A percentile compares a stretch with the other conserved stretches of the same genome.
phyloP scores from a whole-genome alignment of 495 filamentous ascomycete genomes.

The Penicillium macrosclerotiorum region DNA sequence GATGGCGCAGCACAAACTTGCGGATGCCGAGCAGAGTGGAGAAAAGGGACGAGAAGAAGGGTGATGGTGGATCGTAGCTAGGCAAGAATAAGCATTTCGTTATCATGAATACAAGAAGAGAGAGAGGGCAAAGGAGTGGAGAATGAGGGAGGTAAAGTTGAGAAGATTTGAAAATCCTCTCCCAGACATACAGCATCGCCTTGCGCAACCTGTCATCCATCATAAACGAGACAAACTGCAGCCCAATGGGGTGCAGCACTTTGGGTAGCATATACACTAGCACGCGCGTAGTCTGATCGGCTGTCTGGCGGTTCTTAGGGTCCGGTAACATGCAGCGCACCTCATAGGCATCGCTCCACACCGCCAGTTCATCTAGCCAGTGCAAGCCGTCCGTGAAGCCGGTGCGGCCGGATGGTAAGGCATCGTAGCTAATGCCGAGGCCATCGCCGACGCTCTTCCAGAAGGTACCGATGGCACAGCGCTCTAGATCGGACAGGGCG shows the following conservation, averaged over 20 bases:
- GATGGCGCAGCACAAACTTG: constrained; percentile 52
- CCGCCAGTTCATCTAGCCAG: constrained; percentile 60
- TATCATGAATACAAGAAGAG: too few relatives aligned
- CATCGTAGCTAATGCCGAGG: constrained; percentile 55
- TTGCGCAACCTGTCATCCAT: constrained; percentile 62
- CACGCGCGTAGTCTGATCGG: constrained; percentile 55
- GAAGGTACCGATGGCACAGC: constrained; percentile 63
- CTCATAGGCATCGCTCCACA: constrained; percentile 62
- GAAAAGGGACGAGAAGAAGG: constrained; percentile 36
- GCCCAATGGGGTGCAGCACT: constrained; percentile 44
- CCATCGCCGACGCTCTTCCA: constrained; percentile 65
- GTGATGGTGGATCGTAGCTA: constrained; percentile 47
- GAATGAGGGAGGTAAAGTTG: background rate
- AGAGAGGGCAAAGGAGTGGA: background rate
- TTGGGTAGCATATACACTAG: constrained; percentile 58
- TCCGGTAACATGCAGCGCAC: constrained; percentile 55
- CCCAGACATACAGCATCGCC: constrained; percentile 66
- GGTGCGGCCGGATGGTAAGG: constrained; percentile 32
- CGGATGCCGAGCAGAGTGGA: constrained; percentile 44
- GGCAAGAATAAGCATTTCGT: background rate
- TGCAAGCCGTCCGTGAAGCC: constrained; percentile 62
- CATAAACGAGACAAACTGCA: constrained; percentile 53
- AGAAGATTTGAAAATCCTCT: too few relatives aligned
- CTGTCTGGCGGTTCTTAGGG: constrained; percentile 48
- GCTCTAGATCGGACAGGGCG: constrained; percentile 56